Percentiles rank a stretch among this genome's conserved stretches.
These are phyloP conservation scores for Dendryphion nanum DNA, from an alignment of 2,329 filamentous ascomycete species.

Conservation along the genomic window DNA sequence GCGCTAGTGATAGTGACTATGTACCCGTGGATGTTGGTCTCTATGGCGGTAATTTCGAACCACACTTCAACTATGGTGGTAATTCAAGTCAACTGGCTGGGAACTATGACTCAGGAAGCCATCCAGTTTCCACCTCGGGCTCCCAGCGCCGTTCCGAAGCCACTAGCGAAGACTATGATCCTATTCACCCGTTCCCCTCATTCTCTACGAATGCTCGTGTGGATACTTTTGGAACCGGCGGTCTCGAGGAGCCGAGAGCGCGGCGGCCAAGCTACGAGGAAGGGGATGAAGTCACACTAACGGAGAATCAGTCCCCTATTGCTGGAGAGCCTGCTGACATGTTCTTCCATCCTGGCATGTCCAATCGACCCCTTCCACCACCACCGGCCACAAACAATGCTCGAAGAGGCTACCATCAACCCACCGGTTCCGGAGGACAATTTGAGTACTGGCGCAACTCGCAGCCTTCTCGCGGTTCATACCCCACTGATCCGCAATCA, in stretches of 20 bases:
- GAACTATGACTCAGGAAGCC: constrained; percentile 30
- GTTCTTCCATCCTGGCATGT: constrained; percentile 86
- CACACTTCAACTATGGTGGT: constrained; percentile 60
- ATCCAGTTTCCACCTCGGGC: constrained; percentile 44
- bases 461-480: constrained; percentile 29
- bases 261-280: constrained; percentile 87
- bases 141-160: constrained; percentile 46
- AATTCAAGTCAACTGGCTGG: constrained; percentile 45
- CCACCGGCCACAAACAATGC: constrained; percentile 58
- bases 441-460: constrained; percentile 49
- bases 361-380: constrained; percentile 59
- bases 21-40: constrained; percentile 70
- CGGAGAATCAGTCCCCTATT: constrained; percentile 41
- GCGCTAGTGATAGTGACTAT: constrained; percentile 66
- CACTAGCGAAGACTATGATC: constrained; percentile 44
- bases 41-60: constrained; percentile 70
- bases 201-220: constrained; percentile 66
- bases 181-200: constrained; percentile 58
- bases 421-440: constrained; percentile 31
- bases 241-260: constrained; percentile 70
- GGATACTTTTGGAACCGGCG: constrained; percentile 88
- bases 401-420: constrained; percentile 44
- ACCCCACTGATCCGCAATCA: constrained; percentile 29
- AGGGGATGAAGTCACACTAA: constrained; percentile 69
- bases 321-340: constrained; percentile 74